Base-by-base conservation (phyloP, 2,329 filamentous ascomycete genomes). In the Ophiognomonia clavigignenti-juglandacearum region DNA sequence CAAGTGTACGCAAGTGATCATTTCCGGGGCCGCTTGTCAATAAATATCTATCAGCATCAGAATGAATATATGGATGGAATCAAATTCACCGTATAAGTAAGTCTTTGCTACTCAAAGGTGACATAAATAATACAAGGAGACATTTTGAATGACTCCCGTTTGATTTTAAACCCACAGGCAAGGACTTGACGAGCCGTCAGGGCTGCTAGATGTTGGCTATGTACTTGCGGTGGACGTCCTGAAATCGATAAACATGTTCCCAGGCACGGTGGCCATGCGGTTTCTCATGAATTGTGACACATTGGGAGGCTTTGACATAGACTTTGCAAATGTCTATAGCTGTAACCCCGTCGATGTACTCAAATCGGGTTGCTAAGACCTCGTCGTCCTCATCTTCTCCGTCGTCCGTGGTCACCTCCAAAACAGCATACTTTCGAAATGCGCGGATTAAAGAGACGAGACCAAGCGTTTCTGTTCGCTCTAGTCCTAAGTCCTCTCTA, bases 301-400 rank as follows among this genome's bases (percentile, higher is more conserved):
- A 41, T 7, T 41, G 4, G 14, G 18, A n/a, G 8, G 39, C 26
- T 18, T 18, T 18, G 16, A 51, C 40, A 22, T 47, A 51, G 44
- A 37, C 23, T 45, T 45, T 48, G 24, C 44, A 44, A 27, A 51
- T 29, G 22, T 51, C 48, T 26, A 39, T 14, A 16, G 27, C 34
- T 3, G 36, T 44, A 24, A 23, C 43, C 6, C 48, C 48, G 32
- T 45, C 48, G 26, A 51, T 40, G 13, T 39, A 20, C 31, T 35
- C 24, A 14, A 11, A 22, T 19, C 29, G 27, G 29, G 37, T 42
- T 22, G 29, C 34, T 4, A 37, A 29, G 39, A 48, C 39, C 45
- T 48, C 34, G 16, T 42, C 39, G 34, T 47, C 46, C 16, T 51
- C 44, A n/a, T 29, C 31, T 29, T 51, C 45, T 23, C 45, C 36